These are phyloP conservation scores for Penicillium brevicompactum DNA, from an alignment of 2,329 filamentous ascomycete species.

Conservation along the genomic window DNA sequence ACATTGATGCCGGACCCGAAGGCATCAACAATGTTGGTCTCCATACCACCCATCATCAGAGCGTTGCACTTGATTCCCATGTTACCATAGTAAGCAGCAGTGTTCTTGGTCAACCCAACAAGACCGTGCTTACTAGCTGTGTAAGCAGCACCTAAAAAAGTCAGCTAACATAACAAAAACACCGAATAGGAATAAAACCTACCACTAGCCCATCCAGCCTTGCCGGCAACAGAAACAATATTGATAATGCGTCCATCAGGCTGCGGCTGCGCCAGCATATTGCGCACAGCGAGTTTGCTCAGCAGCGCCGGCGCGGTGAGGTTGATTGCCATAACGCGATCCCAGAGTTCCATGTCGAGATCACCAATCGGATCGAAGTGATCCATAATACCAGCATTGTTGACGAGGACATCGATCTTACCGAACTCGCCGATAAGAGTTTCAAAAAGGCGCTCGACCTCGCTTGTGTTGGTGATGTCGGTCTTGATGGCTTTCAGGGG, in stretches of 20 bases:
- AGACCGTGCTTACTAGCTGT: slow-evolving; percentile 58
- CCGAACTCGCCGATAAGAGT: slow-evolving; percentile 40
- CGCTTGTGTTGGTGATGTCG: slow-evolving; percentile 41
- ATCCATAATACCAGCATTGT: slow-evolving; percentile 62
- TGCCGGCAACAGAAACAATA: slow-evolving; percentile 52
- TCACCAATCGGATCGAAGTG: slow-evolving; percentile 56
- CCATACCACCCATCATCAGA: slow-evolving; percentile 57
- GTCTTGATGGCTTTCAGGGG: slow-evolving; percentile 32
- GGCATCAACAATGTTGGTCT: slow-evolving; percentile 56
- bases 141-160: slow-evolving; percentile 49
- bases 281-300: slow-evolving; percentile 54
- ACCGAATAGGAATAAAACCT: slow-evolving; percentile 11
- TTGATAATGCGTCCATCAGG: slow-evolving; percentile 55
- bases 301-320: slow-evolving; percentile 58
- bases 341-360: slow-evolving; percentile 52
- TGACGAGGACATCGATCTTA: slow-evolving; percentile 60
- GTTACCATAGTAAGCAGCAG: slow-evolving; percentile 57
- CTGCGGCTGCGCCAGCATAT: slow-evolving; percentile 43
- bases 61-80: slow-evolving; percentile 58
- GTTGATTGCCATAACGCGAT: slow-evolving; percentile 59
- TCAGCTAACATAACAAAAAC: background rate
- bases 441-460: slow-evolving; percentile 42
- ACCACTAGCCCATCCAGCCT: slow-evolving; percentile 47
- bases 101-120: slow-evolving; percentile 59
- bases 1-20: slow-evolving; percentile 35